These are phyloP conservation scores for Friedmanniomyces endolithicus DNA, from an alignment of 495 filamentous ascomycete species.

Conservation along the genomic window DNA sequence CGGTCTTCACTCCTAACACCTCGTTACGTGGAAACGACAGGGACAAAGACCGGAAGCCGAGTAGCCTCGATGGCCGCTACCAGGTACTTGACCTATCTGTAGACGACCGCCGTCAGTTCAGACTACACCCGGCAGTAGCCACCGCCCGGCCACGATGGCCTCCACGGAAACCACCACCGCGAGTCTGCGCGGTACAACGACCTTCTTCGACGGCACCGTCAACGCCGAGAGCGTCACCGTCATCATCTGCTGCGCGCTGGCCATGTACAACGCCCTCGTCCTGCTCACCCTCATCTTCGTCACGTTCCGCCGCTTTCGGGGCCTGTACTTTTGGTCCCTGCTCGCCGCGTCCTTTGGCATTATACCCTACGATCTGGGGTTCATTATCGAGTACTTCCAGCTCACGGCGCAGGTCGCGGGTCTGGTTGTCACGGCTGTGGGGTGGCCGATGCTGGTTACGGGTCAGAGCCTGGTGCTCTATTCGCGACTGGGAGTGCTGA, in stretches of 20 bases:
- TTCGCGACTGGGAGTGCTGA: conserved; percentile 53
- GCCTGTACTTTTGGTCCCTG: conserved; percentile 37
- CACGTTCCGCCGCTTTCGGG: conserved; percentile 29
- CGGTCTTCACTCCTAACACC: too few species aligned
- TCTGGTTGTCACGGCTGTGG: conserved; percentile 31
- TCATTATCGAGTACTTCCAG: conserved; percentile 48
- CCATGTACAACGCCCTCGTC: conserved; percentile 36
- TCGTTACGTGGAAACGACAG: too few species aligned
- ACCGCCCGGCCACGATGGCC: background rate
- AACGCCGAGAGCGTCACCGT: background rate
- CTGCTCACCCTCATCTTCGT: conserved; percentile 31
- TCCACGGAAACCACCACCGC: background rate
- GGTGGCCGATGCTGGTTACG: conserved; percentile 54
- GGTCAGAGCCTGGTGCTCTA: conserved; percentile 56
- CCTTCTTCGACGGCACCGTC: conserved; percentile 1
- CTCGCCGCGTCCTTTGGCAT: conserved; percentile 39
- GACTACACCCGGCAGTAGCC: too few species aligned
- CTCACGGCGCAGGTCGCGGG: conserved; percentile 19
- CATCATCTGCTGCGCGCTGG: conserved; percentile 26
- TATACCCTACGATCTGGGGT: conserved; percentile 45
- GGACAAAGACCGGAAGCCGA: too few species aligned
- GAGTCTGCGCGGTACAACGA: background rate
- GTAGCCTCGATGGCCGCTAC: too few species aligned
- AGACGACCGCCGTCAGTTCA: too few species aligned
- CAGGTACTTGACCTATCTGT: too few species aligned